A percentile compares a stretch with the other conserved stretches of the same genome.
These are phyloP conservation scores for Biscutella laevigata DNA, from an alignment of 441 rosid genomes.

Conservation along the genomic window DNA sequence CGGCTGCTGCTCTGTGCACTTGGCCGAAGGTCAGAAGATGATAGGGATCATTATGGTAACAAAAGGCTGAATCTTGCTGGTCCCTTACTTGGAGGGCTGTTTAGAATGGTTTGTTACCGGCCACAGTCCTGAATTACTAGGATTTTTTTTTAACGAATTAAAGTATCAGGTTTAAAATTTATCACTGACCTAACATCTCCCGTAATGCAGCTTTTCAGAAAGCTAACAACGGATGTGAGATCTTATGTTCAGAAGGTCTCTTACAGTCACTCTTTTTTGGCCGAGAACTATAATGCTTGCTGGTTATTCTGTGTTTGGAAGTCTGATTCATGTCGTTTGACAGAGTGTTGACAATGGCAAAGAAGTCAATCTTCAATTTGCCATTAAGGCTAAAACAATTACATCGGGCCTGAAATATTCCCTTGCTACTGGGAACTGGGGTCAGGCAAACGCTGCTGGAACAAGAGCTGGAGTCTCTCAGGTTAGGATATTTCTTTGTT, in stretches of 20 bases:
- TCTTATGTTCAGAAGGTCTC: constrained; percentile 88
- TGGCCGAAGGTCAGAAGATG: constrained; percentile 95
- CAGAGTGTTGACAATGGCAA: constrained; percentile 94
- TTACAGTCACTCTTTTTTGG: constrained; percentile 12
- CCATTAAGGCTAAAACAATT: constrained; percentile 92
- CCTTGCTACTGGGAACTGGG: constrained; percentile 99
- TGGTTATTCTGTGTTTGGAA: constrained; percentile 7
- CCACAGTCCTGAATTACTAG: not conserved
- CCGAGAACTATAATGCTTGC: not conserved
- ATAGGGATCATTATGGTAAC: constrained; percentile 97
- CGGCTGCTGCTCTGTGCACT: constrained; percentile 91
- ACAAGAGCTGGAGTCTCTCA: constrained; percentile 99
- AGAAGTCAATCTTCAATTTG: constrained; percentile 93
- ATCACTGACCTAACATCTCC: constrained; percentile 18
- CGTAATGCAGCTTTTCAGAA: constrained; percentile 76
- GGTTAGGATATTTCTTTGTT: constrained; percentile 34
- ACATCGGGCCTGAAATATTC: constrained; percentile 94
- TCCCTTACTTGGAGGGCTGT: constrained; percentile 92
- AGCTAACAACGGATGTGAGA: constrained; percentile 85
- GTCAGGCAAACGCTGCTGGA: constrained; percentile 98
- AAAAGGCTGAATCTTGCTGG: constrained; percentile 99
- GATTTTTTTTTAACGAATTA: too few relatives aligned
- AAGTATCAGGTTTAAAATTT: not conserved
- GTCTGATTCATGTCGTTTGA: constrained; percentile 12
- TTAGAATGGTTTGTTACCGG: constrained; percentile 64